Conservation (phyloP, 139 green algal species). For the Auxenochlorella pyrenoidosa region DNA sequence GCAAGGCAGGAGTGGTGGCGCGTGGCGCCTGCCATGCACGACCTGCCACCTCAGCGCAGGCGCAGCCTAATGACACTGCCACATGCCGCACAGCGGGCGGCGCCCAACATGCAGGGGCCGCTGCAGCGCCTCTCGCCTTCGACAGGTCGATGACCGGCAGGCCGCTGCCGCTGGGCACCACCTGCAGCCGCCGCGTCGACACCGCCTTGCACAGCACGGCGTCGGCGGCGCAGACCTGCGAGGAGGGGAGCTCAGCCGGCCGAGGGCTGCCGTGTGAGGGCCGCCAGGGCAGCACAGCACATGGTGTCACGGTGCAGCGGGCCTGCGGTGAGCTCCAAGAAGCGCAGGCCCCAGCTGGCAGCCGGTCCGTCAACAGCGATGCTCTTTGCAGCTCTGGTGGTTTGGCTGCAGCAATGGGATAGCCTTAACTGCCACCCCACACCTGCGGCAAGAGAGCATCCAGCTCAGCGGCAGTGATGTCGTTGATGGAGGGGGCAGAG, state of each 20-base stretch:
- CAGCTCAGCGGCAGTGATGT: slow-evolving; percentile 93
- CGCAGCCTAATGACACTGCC: no score
- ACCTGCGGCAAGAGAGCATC: slow-evolving; percentile 58
- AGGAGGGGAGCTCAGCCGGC: no score
- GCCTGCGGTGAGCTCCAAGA: no score
- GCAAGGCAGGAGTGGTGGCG: no score
- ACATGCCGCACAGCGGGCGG: no score
- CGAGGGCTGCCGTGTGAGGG: neutral
- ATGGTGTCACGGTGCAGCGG: neutral
- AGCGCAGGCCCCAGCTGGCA: neutral
- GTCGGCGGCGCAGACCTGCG: slow-evolving; percentile 20
- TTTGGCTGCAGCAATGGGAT: no score
- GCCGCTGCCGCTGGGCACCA: slow-evolving; percentile 79
- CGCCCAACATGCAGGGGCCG: no score
- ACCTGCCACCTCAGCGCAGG: no score
- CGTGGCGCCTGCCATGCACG: no score
- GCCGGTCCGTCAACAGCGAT: no score
- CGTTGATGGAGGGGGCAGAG: slow-evolving; percentile 85
- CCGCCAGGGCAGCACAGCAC: neutral
- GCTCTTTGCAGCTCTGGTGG: no score
- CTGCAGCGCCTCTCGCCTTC: slow-evolving; percentile 30
- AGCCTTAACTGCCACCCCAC: no score
- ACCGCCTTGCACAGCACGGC: slow-evolving; percentile 31
- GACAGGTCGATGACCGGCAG: slow-evolving; percentile 91
- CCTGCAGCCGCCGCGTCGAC: slow-evolving; percentile 48